Base-by-base conservation (phyloP, 2,329 filamentous ascomycete species). In the Pseudogymnoascus sp. region DNA sequence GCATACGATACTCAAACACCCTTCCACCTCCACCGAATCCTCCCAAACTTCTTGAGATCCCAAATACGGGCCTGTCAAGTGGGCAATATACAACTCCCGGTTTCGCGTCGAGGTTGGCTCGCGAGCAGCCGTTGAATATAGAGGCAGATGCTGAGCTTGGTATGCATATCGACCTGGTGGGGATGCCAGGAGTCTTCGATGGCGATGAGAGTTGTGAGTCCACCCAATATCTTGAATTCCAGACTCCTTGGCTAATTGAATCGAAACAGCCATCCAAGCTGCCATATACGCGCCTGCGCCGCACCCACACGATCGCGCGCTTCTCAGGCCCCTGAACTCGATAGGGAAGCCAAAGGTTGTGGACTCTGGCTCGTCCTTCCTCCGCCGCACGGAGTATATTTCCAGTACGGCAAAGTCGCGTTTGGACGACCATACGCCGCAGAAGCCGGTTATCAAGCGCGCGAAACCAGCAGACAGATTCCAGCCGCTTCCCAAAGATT, bases 91-190 rank as follows among this genome's bases (percentile, higher is more conserved):
- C 94, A 30, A 90, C 86, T 3, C 90, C 94, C 1, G 86, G 86
- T 19, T 99, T 95, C 76, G 91, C 92, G 28, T 94, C 92, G 48
- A 85, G 90, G 64, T 78, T 99, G 66, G 90, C 89, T 15, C 82
- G 92, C 69, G 91, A 96, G 70, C 94, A 97, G 76, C 89, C 92
- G 58, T 79, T 96, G 56, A 97, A 96, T 71, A 94, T 99, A 63
- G 94, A 99, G 74, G 91, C 91, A 28, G 94, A 99, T 82, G 94
- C 92, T 7, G 94, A 99, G 77, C 82, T 97, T 67, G 94, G 94
- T 61, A 97, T 99, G 94, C 91, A 92, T 62, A 84, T 99, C 71
- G 92, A 97, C 72, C 76, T 99, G 66, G 88, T 97, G 61, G 94
- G 94, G 69, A 90, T 97, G 76, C 92, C 92, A 5, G 91, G 92